Conservation (phyloP, 257 asterid genomes). For the Lycium barbarum region DNA sequence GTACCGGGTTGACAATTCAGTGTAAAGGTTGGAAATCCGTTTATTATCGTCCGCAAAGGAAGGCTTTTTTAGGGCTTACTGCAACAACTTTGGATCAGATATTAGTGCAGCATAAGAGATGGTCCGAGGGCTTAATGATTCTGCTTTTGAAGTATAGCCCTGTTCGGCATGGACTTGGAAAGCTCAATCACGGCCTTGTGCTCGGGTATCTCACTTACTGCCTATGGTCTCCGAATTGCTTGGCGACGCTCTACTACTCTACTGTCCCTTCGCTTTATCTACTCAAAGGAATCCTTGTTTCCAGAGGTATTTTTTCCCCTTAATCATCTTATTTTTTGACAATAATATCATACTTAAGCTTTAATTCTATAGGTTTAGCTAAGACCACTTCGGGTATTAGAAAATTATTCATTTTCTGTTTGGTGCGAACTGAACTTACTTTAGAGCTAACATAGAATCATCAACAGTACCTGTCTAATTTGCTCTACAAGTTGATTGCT, state of each 20-base stretch:
- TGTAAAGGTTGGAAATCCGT: conserved; percentile 80
- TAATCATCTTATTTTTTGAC: background rate
- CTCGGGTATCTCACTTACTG: conserved; percentile 68
- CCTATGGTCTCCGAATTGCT: conserved; percentile 72
- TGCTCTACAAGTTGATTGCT: background rate
- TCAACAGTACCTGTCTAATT: background rate
- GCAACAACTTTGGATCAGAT: conserved; percentile 66
- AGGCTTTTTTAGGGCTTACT: conserved; percentile 67
- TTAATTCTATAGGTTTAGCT: background rate
- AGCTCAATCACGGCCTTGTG: conserved; percentile 52
- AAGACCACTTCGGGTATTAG: background rate
- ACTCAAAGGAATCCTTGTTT: conserved; percentile 71
- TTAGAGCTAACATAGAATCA: background rate
- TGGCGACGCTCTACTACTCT: conserved; percentile 72
- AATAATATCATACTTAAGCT: background rate
- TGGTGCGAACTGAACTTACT: background rate
- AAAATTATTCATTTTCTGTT: background rate
- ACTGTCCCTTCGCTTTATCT: conserved; percentile 69
- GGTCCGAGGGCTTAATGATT: conserved; percentile 89
- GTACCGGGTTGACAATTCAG: conserved; percentile 73
- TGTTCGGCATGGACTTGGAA: conserved; percentile 60
- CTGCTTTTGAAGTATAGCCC: conserved; percentile 68
- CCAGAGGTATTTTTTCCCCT: conserved; percentile 56
- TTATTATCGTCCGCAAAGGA: conserved; percentile 57
- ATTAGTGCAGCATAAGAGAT: conserved; percentile 80